A percentile compares a stretch with the other conserved stretches of the same genome.
Conservation (phyloP, 345 rosid genomes). For the Cardamine occulta region DNA sequence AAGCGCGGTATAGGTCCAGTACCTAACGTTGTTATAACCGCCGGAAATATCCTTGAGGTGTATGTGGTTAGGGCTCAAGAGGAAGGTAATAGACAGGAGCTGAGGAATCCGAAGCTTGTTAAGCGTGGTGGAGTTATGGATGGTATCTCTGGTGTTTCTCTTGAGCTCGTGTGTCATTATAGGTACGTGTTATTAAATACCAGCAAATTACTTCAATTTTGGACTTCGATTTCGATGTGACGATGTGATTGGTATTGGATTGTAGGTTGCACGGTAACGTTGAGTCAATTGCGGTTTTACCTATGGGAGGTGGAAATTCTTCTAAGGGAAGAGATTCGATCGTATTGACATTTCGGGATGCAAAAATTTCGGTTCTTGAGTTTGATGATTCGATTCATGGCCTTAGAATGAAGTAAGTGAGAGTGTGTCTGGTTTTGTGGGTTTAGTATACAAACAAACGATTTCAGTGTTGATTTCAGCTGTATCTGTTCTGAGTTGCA, state of each 20-base stretch:
- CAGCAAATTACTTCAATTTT: not conserved
- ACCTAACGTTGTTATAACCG: slow-evolving; percentile 75
- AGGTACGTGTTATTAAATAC: slow-evolving; percentile 47
- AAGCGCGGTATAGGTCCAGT: slow-evolving; percentile 66
- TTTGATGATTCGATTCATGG: slow-evolving; percentile 91
- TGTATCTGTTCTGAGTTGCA: not conserved
- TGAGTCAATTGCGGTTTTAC: slow-evolving; percentile 77
- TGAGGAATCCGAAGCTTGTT: slow-evolving; percentile 49
- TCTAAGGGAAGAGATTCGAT: slow-evolving; percentile 82
- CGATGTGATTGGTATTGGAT: slow-evolving; percentile 19
- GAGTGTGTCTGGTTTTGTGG: slow-evolving; percentile 1
- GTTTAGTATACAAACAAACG: not conserved
- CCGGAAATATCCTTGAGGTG: slow-evolving; percentile 81
- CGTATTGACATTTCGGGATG: slow-evolving; percentile 74
- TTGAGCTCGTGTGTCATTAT: slow-evolving; percentile 91
- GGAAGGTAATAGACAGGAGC: slow-evolving; percentile 52
- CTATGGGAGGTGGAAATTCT: slow-evolving; percentile 65
- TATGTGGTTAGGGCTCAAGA: slow-evolving; percentile 84
- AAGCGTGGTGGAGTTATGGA: slow-evolving; percentile 83
- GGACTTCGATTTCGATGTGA: not conserved
- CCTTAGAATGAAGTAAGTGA: slow-evolving; percentile 76
- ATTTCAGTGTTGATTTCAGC: slow-evolving; percentile 3
- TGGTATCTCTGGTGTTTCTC: slow-evolving; percentile 77
- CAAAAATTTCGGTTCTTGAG: slow-evolving; percentile 83
- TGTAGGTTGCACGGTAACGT: slow-evolving; percentile 89